phyloP scores from a whole-genome alignment of 805 yeast species.

The Wickerhamomyces rabaulensis region DNA sequence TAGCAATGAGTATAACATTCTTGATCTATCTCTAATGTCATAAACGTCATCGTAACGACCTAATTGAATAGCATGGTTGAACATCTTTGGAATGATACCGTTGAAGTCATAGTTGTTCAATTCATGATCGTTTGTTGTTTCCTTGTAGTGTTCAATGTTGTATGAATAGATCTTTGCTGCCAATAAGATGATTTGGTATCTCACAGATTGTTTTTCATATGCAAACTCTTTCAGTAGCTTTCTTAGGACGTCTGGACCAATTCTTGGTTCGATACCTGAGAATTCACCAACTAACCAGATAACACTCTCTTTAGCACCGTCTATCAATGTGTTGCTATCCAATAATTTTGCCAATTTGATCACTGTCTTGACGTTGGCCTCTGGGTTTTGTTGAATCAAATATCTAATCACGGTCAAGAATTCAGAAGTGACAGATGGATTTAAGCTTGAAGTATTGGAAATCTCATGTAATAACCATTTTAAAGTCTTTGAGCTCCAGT shows the following conservation, averaged over 20 bases:
- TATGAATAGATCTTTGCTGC: constrained; percentile 68
- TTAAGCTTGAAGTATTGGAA: constrained; percentile 18
- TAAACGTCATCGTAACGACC: constrained; percentile 68
- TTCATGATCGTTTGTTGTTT: constrained; percentile 17
- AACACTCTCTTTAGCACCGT: constrained; percentile 71
- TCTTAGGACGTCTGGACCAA: constrained; percentile 77
- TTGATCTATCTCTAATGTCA: constrained; percentile 81
- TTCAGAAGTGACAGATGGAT: constrained; percentile 46
- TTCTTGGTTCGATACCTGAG: constrained; percentile 36
- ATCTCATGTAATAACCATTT: constrained; percentile 59
- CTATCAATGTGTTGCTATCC: constrained; percentile 23
- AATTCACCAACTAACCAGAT: constrained; percentile 92
- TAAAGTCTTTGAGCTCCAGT: constrained; percentile 51
- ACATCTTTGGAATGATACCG: constrained; percentile 43
- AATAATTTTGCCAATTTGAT: constrained; percentile 41
- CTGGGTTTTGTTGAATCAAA: constrained; percentile 60
- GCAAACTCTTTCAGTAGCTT: constrained; percentile 48
- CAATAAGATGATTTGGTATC: constrained; percentile 65
- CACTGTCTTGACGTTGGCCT: constrained; percentile 48
- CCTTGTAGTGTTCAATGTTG: constrained; percentile 40
- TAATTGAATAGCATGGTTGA: constrained; percentile 54
- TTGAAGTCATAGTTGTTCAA: constrained; percentile 28
- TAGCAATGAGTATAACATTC: constrained; percentile 63
- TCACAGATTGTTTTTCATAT: constrained; percentile 49
- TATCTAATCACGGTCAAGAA: constrained; percentile 67